Evolutionary conservation across 1,284 basidiomycete species (phyloP), one percentile per base, ranked within the genome.

Genomic region (Salmacisia buchloeana): DNA sequence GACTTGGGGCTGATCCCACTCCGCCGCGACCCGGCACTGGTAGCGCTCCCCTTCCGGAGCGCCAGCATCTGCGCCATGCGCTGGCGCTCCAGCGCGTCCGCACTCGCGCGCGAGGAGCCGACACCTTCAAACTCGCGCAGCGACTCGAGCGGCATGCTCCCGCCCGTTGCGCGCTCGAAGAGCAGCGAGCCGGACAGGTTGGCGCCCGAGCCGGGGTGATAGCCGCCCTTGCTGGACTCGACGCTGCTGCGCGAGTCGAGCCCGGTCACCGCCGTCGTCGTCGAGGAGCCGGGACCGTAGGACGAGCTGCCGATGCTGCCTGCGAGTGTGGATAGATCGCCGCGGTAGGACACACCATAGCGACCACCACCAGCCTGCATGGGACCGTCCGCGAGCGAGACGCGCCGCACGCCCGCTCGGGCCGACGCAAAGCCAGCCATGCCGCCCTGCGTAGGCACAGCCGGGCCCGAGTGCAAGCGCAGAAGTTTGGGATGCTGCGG

Each of bases 1-100:
- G 71, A 70, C 45, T 73, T 75, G 29, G 73, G 73, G 46, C 71
- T 73, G 63, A 75, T 71, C 31, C 71, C 73, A 61, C 71, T 73
- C 35, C 38, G 33, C 7, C 38, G 38, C 33, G 49, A 54, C 3
- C 49, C 49, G 27, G 49, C 49, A 33, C 49, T 54, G 9, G 49
- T 54, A 9, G 27, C 49, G 21, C 49, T 54, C 3, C 49, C 49
- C 49, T 54, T 54, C 29, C 49, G 49, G 9, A 54, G 15, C 25
- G 49, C 23, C 27, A 54, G 4, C 27, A 54, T 33, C 49, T 54
- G 49, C 29, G 49, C 49, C 49, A 54, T 54, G 25, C 49, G 49
- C 49, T 27, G 34, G 3, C 49, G 49, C 27, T 54, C 49, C 29
- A 54, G 49, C 49, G 49, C 49, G 27, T 54, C 49, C 27, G 49